Evolutionary conservation across 495 filamentous ascomycete species (phyloP).

Genomic region (Lepraria neglecta): DNA sequence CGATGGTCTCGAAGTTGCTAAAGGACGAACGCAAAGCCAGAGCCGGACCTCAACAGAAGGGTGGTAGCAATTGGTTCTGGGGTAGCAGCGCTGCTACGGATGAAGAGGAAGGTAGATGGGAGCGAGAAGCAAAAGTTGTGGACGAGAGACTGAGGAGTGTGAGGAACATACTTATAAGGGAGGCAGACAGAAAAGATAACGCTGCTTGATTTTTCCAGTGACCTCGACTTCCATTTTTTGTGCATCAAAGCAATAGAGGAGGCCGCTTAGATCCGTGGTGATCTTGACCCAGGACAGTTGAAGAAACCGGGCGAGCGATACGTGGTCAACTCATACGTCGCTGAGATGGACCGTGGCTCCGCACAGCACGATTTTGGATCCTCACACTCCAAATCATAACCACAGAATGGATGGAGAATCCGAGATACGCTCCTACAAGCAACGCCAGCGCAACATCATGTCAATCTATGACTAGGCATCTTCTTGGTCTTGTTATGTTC

Average conservation of each 20-base stretch:
- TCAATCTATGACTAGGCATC: too few relatives aligned
- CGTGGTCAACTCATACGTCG: too few relatives aligned
- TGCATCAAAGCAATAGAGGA: neutral
- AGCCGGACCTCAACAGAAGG: constrained; percentile 33
- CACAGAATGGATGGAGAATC: too few relatives aligned
- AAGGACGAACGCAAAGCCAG: constrained; percentile 43
- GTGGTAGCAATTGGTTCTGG: constrained; percentile 45
- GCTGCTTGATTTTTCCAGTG: neutral
- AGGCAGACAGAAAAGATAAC: constrained; percentile 10
- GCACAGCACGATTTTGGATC: too few relatives aligned
- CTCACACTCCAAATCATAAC: too few relatives aligned
- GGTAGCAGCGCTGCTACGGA: constrained; percentile 25
- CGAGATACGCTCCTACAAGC: too few relatives aligned
- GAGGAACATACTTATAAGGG: constrained; percentile 12
- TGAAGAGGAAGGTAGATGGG: constrained; percentile 22
- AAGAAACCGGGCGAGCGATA: too few relatives aligned
- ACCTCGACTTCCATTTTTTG: neutral
- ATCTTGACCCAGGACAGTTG: too few relatives aligned
- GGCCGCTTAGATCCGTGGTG: neutral
- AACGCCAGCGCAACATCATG: too few relatives aligned
- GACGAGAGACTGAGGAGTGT: constrained; percentile 22
- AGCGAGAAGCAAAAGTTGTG: constrained; percentile 21
- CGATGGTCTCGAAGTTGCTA: constrained; percentile 59
- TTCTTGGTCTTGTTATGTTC: too few relatives aligned
- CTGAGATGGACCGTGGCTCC: too few relatives aligned